Percentiles rank a stretch among this genome's conserved stretches.
Conservation (phyloP, 2,329 filamentous ascomycete species). For the Scytalidium lignicola region DNA sequence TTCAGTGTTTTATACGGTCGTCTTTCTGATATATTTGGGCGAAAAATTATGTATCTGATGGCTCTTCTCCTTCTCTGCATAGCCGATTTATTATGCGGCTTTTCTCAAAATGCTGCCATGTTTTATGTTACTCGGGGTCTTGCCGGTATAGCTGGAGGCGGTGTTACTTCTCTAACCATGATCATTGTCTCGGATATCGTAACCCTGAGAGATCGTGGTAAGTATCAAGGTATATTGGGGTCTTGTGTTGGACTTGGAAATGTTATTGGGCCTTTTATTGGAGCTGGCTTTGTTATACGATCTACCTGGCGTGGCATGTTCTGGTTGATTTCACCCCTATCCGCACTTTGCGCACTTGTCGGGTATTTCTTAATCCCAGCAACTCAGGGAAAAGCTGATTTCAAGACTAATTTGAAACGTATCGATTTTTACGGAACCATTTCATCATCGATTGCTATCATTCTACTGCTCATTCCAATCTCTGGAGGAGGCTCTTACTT, state of each 20-base stretch:
- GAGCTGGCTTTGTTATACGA: slow-evolving; percentile 36
- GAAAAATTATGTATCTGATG: slow-evolving; percentile 28
- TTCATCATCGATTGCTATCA: slow-evolving; percentile 5
- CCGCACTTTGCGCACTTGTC: slow-evolving; percentile 6
- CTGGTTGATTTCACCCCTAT: slow-evolving; percentile 18
- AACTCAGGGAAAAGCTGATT: slow-evolving; percentile 10
- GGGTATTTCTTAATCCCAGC: slow-evolving; percentile 14
- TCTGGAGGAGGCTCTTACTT: slow-evolving; percentile 54
- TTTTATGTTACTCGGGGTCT: slow-evolving; percentile 47
- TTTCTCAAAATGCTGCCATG: slow-evolving; percentile 32
- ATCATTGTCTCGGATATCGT: slow-evolving; percentile 47
- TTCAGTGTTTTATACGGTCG: slow-evolving; percentile 42
- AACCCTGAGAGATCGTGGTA: slow-evolving; percentile 38
- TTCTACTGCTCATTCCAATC: slow-evolving; percentile 28
- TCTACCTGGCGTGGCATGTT: slow-evolving; percentile 23
- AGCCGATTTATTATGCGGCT: slow-evolving; percentile 38
- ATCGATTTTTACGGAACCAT: slow-evolving; percentile 21
- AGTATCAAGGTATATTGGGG: slow-evolving; percentile 35
- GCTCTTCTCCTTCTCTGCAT: slow-evolving; percentile 38
- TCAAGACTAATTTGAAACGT: slow-evolving; percentile 15
- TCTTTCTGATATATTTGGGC: slow-evolving; percentile 42
- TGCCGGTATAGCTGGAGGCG: slow-evolving; percentile 46
- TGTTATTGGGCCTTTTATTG: slow-evolving; percentile 49
- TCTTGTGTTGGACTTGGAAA: slow-evolving; percentile 48
- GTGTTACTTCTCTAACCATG: slow-evolving; percentile 38